These are phyloP conservation scores for Spiraea crenata DNA, from an alignment of 331 rosid species.

Conservation along the genomic window DNA sequence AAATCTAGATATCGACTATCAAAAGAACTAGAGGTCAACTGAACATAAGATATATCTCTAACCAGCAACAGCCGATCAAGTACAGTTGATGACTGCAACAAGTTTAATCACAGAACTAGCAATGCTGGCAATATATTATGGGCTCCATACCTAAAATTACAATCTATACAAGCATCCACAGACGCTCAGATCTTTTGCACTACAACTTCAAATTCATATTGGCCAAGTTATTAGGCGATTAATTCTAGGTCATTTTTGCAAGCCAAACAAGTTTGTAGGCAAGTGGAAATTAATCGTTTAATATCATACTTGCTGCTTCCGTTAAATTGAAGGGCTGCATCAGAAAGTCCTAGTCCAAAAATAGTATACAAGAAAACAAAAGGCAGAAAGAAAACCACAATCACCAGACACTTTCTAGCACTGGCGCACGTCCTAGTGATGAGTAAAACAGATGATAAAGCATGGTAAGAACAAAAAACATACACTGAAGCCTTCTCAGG, in stretches of 20 bases:
- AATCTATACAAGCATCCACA: not conserved
- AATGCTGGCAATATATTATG: not conserved
- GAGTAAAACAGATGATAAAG: slow-evolving; percentile 2
- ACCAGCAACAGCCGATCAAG: not conserved
- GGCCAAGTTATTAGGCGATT: not conserved
- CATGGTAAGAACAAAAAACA: slow-evolving; percentile 26
- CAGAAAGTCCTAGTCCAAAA: no score
- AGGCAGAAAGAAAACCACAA: not conserved
- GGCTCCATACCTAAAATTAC: not conserved
- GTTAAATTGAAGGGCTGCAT: no score
- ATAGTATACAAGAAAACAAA: not conserved
- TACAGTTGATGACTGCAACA: not conserved
- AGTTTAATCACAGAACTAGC: not conserved
- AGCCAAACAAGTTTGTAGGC: no score
- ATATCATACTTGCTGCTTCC: not conserved
- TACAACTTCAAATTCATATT: no score
- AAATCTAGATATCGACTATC: no score
- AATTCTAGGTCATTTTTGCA: no score
- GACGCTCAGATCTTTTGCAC: not conserved
- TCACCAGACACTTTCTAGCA: no score
- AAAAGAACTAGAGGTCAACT: not conserved
- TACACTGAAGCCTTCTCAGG: slow-evolving; percentile 83
- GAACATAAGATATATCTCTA: not conserved
- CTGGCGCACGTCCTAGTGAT: not conserved
- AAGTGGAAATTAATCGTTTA: no score